Base-by-base conservation (phyloP, 192 early-diverging fungal species). In the Chytriomyces confervae region DNA sequence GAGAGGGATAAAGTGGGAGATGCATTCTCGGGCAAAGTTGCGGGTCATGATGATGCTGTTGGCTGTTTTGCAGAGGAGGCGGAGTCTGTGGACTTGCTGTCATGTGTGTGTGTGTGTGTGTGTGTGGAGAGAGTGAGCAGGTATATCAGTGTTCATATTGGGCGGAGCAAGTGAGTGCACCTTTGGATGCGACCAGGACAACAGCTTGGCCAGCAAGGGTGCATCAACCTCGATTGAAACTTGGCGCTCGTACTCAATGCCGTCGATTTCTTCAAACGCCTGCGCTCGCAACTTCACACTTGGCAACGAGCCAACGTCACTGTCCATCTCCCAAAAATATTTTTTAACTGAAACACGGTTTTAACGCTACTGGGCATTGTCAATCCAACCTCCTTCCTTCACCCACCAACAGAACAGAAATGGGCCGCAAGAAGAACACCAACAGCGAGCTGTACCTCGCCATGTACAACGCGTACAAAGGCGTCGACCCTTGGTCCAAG, bases 371-470 rank as follows among this genome's bases (percentile, higher is more conserved):
- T 4, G 16, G 16, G 20, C 53, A 57, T n/a, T 20, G 16, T n/a
- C 53, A 57, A 57, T 20, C 13, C 16, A 13, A 57, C 2, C 53
- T 57, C 1, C 53, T 20, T 57, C 20, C 53, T 57, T 20, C 53
- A 20, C 53, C 53, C 20, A 57, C 53, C 53, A 57, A n/a, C 53
- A 57, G 53, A 13, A 27, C 63, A 5, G 2, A 11, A 43, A 76
- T 76, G 62, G 74, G 63, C 46, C 62, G 48, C 63, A 76, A 76
- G 50, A 64, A 66, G n/a, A 49, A 29, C 63, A 5, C n/a, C 16
- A 76, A 66, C 64, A 74, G 8, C 11, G 74, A 76, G 9, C 64
- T 76, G 10, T 76, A 76, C 48, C 74, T 76, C 45, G 74, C 74
- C 46, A 66, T 76, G 13, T 76, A 66, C 63, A 66, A 76, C 36